phyloP scores from a whole-genome alignment of 2,329 filamentous ascomycete genomes.

The Talaromyces sp. region DNA sequence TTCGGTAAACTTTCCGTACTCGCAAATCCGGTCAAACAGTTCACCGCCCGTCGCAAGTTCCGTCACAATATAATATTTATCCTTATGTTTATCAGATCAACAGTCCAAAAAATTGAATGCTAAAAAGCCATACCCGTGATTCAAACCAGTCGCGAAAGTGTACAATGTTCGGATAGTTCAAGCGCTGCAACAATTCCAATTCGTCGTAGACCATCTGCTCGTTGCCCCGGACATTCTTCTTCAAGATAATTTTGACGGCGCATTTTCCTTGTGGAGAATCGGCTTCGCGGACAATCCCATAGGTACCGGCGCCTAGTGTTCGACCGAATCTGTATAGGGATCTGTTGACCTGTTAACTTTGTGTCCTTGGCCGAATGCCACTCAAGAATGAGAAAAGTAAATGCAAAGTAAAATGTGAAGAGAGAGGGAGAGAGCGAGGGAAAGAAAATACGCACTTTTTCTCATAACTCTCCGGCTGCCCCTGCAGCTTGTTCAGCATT shows the following conservation, averaged over 20 bases:
- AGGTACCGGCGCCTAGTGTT: slow-evolving; percentile 92
- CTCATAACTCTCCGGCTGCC: slow-evolving; percentile 96
- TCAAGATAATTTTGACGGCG: slow-evolving; percentile 97
- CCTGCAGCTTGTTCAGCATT: slow-evolving; percentile 93
- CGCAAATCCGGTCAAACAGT: slow-evolving; percentile 95
- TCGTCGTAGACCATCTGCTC: slow-evolving; percentile 99
- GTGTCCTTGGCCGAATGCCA: neutral
- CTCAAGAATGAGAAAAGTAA: neutral
- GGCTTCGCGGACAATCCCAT: slow-evolving; percentile 95
- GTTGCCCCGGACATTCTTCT: slow-evolving; percentile 98
- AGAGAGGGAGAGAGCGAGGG: neutral
- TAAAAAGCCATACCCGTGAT: slow-evolving; percentile 63
- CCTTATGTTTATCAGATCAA: slow-evolving; percentile 46
- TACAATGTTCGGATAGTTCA: slow-evolving; percentile 94
- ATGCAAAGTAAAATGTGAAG: slow-evolving; percentile 5
- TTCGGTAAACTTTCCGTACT: slow-evolving; percentile 96
- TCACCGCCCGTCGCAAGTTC: slow-evolving; percentile 93
- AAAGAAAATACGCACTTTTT: slow-evolving; percentile 65
- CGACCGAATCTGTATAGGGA: slow-evolving; percentile 85
- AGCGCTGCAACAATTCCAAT: slow-evolving; percentile 81
- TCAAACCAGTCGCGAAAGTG: slow-evolving; percentile 99
- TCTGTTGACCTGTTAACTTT: slow-evolving; percentile 40
- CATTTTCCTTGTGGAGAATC: slow-evolving; percentile 80
- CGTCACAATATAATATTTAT: slow-evolving; percentile 99
- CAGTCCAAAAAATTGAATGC: neutral